Evolutionary conservation across 306 rosid genomes (phyloP).

Genomic region (Vigna unguiculata): DNA sequence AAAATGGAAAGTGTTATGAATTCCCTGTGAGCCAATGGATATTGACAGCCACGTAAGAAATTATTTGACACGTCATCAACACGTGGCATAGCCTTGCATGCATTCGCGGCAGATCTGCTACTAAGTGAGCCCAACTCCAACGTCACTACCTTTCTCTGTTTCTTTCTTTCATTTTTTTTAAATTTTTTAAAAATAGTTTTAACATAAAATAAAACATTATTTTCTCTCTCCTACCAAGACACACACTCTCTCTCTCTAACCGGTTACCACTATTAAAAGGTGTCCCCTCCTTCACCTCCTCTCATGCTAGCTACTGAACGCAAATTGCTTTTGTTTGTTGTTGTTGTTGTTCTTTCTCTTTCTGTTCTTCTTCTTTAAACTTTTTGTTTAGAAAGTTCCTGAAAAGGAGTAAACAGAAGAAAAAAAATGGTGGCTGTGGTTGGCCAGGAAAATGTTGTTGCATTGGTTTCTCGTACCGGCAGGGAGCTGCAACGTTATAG

Average conservation of each 20-base stretch:
- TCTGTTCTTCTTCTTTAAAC: background rate
- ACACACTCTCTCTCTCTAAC: constrained; percentile 37
- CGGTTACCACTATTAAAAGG: constrained; percentile 49
- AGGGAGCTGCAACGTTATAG: constrained; percentile 86
- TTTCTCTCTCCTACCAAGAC: constrained; percentile 30
- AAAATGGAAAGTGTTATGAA: constrained; percentile 19
- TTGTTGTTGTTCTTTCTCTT: background rate
- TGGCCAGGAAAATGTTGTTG: constrained; percentile 67
- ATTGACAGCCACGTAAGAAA: constrained; percentile 40
- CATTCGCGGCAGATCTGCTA: background rate
- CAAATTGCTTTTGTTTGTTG: constrained; percentile 17
- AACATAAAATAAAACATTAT: constrained; percentile 1
- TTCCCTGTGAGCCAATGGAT: background rate
- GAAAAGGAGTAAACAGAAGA: background rate
- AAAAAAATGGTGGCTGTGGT: constrained; percentile 69
- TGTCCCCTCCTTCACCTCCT: constrained; percentile 32
- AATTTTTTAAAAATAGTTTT: background rate
- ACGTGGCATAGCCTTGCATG: constrained; percentile 37
- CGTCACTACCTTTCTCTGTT: background rate
- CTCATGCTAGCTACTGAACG: constrained; percentile 45
- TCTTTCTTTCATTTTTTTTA: background rate
- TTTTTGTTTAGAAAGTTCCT: background rate
- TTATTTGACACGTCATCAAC: constrained; percentile 43
- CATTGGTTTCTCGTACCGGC: constrained; percentile 93
- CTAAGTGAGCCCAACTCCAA: constrained; percentile 12